Base-by-base conservation (phyloP, 257 asterid genomes). In the Solanum sejunctum region DNA sequence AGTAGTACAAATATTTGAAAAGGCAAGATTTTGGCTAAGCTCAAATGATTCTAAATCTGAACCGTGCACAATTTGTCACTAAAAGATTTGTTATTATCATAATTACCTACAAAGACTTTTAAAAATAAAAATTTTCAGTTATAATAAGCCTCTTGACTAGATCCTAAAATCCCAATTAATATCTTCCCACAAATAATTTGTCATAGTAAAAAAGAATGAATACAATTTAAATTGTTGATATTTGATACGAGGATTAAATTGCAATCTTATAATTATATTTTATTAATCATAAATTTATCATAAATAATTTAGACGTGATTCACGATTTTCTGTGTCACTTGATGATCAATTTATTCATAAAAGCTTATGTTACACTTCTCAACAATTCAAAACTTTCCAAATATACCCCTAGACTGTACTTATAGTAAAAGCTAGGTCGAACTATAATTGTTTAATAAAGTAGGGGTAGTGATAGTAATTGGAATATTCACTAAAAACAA, bases 71-170 rank as follows among this genome's bases (percentile, higher is more conserved):
- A 69, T 39, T 39, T 69, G 49, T 75, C 45, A 17, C 26, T 51
- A 75, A 72, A 69, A 49, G 61, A 13, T 49, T 23, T 75, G 60
- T 15, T 77, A 51, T 15, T 51, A 51, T 15, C 63, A 77, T 51
- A 77, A 77, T 77, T 77, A 77, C 82, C 43, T 77, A 26, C 16
- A 77, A 9, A 51, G 82, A 77, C 82, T 51, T 51, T 23, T 77
- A 26, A 17, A 77, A 10, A 52, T 52, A 1, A 77, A 63, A 66
- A 52, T 51, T n/a, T 51, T 45, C 82, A 26, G 16, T 16, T 51
- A 77, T 51, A 77, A 52, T 77, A 77, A 51, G 63, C 64, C 26
- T 26, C 26, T 77, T 77, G 64, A 77, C 49, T 52, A 23, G 16
- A 16, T 28, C 47, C 64, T 12, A 77, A 36, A 77, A 4, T 49